phyloP scores from a whole-genome alignment of 345 rosid genomes.

The Dovyalis caffra region DNA sequence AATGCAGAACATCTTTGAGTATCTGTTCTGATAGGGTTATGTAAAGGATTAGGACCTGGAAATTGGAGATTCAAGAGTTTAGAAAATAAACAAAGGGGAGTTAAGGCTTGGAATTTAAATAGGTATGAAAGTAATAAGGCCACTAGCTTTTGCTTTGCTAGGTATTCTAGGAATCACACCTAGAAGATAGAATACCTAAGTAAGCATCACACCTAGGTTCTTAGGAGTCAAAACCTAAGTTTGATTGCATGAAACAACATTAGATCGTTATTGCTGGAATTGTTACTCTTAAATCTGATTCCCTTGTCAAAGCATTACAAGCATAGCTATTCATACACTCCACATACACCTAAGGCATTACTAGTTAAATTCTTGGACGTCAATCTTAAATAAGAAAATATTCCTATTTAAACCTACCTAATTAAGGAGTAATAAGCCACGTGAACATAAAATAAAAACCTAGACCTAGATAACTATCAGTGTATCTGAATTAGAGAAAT shows the following conservation, averaged over 20 bases:
- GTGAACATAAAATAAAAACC: too few species aligned
- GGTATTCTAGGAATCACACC: not conserved
- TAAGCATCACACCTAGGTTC: not conserved
- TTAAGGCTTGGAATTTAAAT: not conserved
- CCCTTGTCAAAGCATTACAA: not conserved
- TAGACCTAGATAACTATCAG: not conserved
- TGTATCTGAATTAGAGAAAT: too few species aligned
- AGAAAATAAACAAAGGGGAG: not conserved
- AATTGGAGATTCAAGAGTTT: not conserved
- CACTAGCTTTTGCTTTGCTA: not conserved
- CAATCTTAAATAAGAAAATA: not conserved
- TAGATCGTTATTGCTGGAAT: too few species aligned
- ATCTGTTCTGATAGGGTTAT: not conserved
- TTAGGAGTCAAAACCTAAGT: not conserved
- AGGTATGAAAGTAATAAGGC: not conserved
- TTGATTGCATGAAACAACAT: not conserved
- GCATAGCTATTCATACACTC: not conserved
- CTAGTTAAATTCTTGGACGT: not conserved
- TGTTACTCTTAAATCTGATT: not conserved
- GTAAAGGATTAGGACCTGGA: not conserved
- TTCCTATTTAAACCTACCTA: too few species aligned
- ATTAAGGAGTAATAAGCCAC: too few species aligned
- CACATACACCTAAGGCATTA: not conserved
- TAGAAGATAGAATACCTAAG: not conserved
- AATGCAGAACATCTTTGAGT: not conserved